These are phyloP conservation scores for Entomortierella beljakovae DNA, from an alignment of 192 early-diverging fungal genomes.

Conservation along the genomic window DNA sequence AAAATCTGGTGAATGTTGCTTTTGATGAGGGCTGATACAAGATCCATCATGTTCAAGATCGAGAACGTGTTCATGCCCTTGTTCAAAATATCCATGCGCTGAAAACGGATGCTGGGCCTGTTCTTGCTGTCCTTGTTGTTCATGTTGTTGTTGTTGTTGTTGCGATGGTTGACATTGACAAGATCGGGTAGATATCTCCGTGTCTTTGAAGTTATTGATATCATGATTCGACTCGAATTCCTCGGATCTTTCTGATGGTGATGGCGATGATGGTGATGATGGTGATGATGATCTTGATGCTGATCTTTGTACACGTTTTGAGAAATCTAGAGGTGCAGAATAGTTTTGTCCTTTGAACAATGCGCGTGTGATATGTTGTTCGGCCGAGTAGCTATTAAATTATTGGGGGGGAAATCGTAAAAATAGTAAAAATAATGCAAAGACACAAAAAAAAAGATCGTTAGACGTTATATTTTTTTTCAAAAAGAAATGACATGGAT, in stretches of 20 bases:
- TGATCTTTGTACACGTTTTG: conserved; percentile 9
- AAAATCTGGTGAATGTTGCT: background rate
- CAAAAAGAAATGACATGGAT: too few relatives aligned
- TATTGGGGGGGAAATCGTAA: background rate
- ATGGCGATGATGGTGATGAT: conserved; percentile 1
- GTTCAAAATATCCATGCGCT: background rate
- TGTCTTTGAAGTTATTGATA: conserved; percentile 3
- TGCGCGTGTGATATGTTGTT: conserved; percentile 41
- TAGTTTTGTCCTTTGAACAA: conserved; percentile 51
- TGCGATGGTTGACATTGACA: background rate
- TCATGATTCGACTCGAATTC: background rate
- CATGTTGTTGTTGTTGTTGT: background rate
- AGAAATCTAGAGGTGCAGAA: conserved; percentile 53
- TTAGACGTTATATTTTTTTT: background rate
- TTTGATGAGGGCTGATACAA: background rate
- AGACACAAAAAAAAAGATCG: background rate
- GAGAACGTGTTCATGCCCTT: background rate
- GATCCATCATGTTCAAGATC: background rate
- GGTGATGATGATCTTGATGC: background rate
- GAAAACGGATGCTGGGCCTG: too few relatives aligned
- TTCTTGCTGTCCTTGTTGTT: background rate
- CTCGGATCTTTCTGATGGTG: background rate
- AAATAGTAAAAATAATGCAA: conserved; percentile 7
- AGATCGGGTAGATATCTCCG: background rate
- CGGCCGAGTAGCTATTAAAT: conserved; percentile 42